Conservation (phyloP, 176 grass and related monocot genomes). For the Phoenix dactylifera region DNA sequence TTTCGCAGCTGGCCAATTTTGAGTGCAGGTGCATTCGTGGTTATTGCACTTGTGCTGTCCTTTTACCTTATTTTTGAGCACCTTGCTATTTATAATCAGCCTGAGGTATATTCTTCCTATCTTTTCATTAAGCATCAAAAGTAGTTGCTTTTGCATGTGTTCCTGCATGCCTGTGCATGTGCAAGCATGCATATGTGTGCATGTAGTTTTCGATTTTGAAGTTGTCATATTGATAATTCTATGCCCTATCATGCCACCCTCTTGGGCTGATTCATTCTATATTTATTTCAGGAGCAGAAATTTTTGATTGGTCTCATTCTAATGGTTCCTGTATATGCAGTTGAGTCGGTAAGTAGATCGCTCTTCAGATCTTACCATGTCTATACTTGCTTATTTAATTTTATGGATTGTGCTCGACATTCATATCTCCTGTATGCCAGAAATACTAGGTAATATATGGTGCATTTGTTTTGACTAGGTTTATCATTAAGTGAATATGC, state of each 20-base stretch:
- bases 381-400: neutral
- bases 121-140: neutral
- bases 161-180: no score
- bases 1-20: conserved; percentile 72
- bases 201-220: no score
- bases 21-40: conserved; percentile 69
- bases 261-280: conserved; percentile 17
- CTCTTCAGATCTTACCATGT: neutral
- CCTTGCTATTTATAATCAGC: conserved; percentile 78
- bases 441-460: no score
- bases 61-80: conserved; percentile 86
- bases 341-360: conserved; percentile 79
- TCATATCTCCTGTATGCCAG: conserved; percentile 4
- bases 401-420: neutral
- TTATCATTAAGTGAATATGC: no score
- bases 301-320: conserved; percentile 96
- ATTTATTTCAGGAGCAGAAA: conserved; percentile 79
- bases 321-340: conserved; percentile 96
- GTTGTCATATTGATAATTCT: neutral
- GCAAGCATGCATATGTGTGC: no score
- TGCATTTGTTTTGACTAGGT: no score
- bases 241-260: conserved; percentile 1
- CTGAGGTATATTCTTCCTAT: conserved; percentile 56
- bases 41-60: conserved; percentile 52
- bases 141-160: no score